Evolutionary conservation across 805 yeast genomes (phyloP).

Genomic region (Grigorovia humatica): DNA sequence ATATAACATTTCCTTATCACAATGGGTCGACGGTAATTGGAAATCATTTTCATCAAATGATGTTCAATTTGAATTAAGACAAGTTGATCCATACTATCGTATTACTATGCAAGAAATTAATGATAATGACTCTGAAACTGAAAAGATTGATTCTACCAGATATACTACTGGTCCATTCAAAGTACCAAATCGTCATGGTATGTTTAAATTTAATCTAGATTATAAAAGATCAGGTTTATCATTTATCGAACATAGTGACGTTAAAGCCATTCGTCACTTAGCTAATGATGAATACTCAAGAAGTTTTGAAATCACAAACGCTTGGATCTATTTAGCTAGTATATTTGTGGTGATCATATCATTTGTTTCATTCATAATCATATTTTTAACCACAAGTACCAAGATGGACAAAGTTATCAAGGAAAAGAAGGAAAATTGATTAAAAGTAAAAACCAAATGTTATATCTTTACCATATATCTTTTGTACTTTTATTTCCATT

Average conservation of each 20-base stretch:
- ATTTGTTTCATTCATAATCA: conserved; percentile 68
- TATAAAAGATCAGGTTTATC: conserved; percentile 71
- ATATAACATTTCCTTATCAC: conserved; percentile 39
- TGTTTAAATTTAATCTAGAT: conserved; percentile 75
- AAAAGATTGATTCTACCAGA: conserved; percentile 27
- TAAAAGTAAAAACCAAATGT: no score
- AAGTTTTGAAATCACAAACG: conserved; percentile 84
- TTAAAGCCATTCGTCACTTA: conserved; percentile 81
- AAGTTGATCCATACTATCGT: conserved; percentile 95
- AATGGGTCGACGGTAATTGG: conserved; percentile 55
- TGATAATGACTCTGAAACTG: conserved; percentile 32
- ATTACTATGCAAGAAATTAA: conserved; percentile 40
- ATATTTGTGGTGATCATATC: conserved; percentile 58
- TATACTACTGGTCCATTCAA: conserved; percentile 47
- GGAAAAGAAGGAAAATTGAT: conserved; percentile 17
- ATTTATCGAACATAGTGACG: conserved; percentile 51
- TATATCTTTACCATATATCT: neutral
- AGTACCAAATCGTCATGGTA: conserved; percentile 94
- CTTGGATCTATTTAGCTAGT: conserved; percentile 82
- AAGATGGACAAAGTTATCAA: conserved; percentile 5
- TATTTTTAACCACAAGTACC: conserved; percentile 35
- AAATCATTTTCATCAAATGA: conserved; percentile 52
- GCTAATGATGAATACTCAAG: conserved; percentile 93
- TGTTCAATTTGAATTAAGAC: conserved; percentile 71
- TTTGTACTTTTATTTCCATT: neutral